Percentiles rank a stretch among this genome's conserved stretches.
phyloP scores from a whole-genome alignment of 768 basidiomycete species.

The Termitomyces sp. region DNA sequence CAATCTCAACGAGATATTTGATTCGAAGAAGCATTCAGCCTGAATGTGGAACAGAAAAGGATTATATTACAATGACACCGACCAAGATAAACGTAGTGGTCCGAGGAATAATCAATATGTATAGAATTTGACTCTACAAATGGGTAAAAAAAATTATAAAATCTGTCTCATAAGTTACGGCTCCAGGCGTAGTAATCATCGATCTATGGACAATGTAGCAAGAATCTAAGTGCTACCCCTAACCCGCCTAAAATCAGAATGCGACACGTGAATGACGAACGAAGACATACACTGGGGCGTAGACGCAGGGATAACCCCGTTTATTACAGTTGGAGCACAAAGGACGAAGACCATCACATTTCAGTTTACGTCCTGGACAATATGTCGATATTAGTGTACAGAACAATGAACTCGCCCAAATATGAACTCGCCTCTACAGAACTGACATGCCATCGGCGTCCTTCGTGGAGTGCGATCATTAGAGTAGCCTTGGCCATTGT shows the following conservation, averaged over 20 bases:
- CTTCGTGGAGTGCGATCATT: constrained; percentile 28
- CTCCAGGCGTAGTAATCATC: not conserved
- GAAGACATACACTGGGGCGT: constrained; percentile 58
- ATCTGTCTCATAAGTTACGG: not conserved
- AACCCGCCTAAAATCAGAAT: not conserved
- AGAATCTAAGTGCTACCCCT: not conserved
- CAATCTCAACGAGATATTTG: not conserved
- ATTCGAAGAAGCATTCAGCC: not conserved
- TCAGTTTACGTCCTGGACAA: constrained; percentile 56
- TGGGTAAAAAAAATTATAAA: not conserved
- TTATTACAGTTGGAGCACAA: constrained; percentile 63
- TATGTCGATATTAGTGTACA: not conserved
- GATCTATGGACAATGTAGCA: not conserved
- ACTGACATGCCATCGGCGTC: constrained; percentile 69
- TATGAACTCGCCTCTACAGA: constrained; percentile 52
- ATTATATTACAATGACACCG: not conserved
- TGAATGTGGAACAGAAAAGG: not conserved
- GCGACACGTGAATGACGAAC: not conserved
- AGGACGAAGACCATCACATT: constrained; percentile 62
- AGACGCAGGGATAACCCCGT: constrained; percentile 52
- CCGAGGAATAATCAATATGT: not conserved
- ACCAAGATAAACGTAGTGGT: not conserved
- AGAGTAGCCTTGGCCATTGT: constrained; percentile 1
- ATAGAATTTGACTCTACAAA: not conserved
- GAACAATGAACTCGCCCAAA: not conserved